phyloP scores from a whole-genome alignment of 2,329 filamentous ascomycete genomes.

The Diplocarpon rosae region DNA sequence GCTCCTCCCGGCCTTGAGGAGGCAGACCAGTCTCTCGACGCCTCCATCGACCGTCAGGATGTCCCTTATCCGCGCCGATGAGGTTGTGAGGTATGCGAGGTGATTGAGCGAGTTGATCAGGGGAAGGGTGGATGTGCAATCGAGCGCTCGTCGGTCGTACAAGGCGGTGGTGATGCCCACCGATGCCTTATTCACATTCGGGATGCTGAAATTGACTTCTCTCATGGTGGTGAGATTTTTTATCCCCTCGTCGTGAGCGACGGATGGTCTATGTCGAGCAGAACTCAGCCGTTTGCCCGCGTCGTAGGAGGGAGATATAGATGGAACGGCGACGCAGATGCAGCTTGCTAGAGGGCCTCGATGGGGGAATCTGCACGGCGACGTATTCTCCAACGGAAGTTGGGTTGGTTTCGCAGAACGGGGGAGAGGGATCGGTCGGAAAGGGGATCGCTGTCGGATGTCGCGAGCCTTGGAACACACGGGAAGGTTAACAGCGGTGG shows the following conservation, averaged over 20 bases:
- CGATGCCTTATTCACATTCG: conserved; percentile 98
- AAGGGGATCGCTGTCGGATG: conserved; percentile 15
- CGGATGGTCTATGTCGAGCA: conserved; percentile 6
- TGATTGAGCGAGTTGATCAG: conserved; percentile 99
- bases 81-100: conserved; percentile 94
- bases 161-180: conserved; percentile 97
- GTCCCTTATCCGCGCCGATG: conserved; percentile 91
- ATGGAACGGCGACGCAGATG: conserved; percentile 5
- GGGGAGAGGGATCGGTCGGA: too few relatives aligned
- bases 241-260: not conserved
- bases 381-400: conserved; percentile 10
- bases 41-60: conserved; percentile 98
- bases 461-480: conserved; percentile 16
- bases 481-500: conserved; percentile 4
- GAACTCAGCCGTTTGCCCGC: conserved; percentile 13
- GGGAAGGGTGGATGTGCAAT: conserved; percentile 94
- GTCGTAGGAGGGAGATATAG: conserved; percentile 9
- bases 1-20: conserved; percentile 92
- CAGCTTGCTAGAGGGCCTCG: conserved; percentile 14
- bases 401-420: conserved; percentile 14
- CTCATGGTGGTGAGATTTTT: conserved; percentile 61
- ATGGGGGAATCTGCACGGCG: conserved; percentile 3
- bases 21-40: conserved; percentile 91
- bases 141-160: conserved; percentile 92
- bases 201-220: conserved; percentile 99